Evolutionary conservation across 2,329 filamentous ascomycete species (phyloP), one percentile per base, ranked within the genome.

Genomic region (Fusarium sp.): DNA sequence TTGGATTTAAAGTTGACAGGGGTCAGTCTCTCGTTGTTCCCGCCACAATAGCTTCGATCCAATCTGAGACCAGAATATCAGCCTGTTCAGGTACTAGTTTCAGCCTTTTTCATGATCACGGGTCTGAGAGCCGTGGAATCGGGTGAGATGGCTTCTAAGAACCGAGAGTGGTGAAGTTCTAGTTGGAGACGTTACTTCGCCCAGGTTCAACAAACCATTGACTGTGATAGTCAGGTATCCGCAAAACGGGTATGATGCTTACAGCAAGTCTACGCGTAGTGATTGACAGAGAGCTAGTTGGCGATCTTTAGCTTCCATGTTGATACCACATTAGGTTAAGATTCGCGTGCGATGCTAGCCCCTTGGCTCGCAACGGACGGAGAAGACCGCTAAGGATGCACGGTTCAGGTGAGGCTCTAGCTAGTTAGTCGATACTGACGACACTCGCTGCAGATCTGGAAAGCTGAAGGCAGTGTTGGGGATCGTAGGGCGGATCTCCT

Each of bases 401-500:
- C 48, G 48, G 21, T 51, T 51, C 31, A 51, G 31, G 31, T 51
- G 48, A 51, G 48, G 48, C 48, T 51, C 48, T 19, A 19, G 13
- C 21, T 26, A 39, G 31, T 4, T 19, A 39, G 31, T 4, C 1
- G 8, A 10, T 51, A 14, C 8, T 25, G 4, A 14, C 16, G 6
- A 7, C 37, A 7, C 6, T n/a, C 0, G 11, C 7, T 13, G 16
- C 21, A 51, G 48, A 51, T 39, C 48, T 51, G 48, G 31, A 25
- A 39, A 39, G 48, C 23, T 19, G 18, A 51, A 12, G 7, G 2
- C 10, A 51, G 19, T 19, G 48, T 51, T 26, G 48, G 19, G 31
- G 12, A 51, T 39, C 13, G 18, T 7, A 16, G 12, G 6, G 30
- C 21, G 30, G 48, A 19, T 14, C 3, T 21, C 9, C 6, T 34